phyloP scores from a whole-genome alignment of 1,139 yeast genomes.

The Diutina ranongensis region DNA sequence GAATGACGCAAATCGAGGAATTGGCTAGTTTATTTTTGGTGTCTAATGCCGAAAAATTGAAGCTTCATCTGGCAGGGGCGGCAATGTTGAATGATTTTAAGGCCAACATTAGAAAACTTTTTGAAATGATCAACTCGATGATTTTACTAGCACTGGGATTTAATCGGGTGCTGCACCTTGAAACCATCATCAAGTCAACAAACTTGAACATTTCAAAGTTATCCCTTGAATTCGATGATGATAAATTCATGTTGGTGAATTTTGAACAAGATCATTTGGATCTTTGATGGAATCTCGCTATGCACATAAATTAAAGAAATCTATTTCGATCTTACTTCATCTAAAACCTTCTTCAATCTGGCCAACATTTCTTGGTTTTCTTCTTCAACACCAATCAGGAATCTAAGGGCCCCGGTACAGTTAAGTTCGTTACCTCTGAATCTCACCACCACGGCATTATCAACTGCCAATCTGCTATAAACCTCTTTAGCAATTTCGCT shows the following conservation, averaged over 20 bases:
- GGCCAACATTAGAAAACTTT: slow-evolving; percentile 13
- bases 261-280: slow-evolving; percentile 28
- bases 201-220: slow-evolving; percentile 22
- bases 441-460: slow-evolving; percentile 72
- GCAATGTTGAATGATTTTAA: slow-evolving; percentile 14
- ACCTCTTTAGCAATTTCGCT: slow-evolving; percentile 58
- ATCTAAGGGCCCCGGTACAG: slow-evolving; percentile 76
- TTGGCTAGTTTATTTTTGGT: neutral
- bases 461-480: slow-evolving; percentile 59
- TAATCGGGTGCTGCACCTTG: slow-evolving; percentile 20
- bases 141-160: slow-evolving; percentile 21
- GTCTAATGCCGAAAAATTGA: neutral
- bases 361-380: slow-evolving; percentile 54
- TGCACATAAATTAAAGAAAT: neutral
- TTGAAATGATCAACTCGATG: slow-evolving; percentile 17
- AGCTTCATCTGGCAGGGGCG: neutral
- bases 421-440: slow-evolving; percentile 86
- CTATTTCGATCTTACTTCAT: neutral
- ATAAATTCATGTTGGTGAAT: slow-evolving; percentile 26
- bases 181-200: slow-evolving; percentile 22
- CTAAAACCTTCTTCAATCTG: slow-evolving; percentile 23
- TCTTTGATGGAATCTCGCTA: slow-evolving; percentile 10
- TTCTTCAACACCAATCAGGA: slow-evolving; percentile 72
- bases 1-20: neutral
- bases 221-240: slow-evolving; percentile 21